Base-by-base conservation (phyloP, 148 eudicot genomes). In the Rhododendron simsii region DNA sequence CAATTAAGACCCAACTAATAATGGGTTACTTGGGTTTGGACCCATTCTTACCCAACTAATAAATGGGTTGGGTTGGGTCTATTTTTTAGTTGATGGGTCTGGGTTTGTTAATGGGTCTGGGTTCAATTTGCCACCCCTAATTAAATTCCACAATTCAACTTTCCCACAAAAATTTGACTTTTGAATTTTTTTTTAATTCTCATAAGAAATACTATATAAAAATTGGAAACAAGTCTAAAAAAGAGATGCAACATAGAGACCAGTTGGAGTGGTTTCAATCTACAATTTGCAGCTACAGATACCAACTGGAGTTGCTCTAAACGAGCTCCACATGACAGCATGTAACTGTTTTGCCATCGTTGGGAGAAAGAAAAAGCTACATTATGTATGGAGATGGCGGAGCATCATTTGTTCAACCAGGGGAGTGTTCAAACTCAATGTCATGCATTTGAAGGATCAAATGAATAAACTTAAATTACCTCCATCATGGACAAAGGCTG, bases 401-500 rank as follows among this genome's bases (percentile, higher is more conserved):
- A 67, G 74, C 35, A 67, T 67, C 15, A 26, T 67, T 67, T 11
- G 33, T 11, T 67, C 35, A 67, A 67, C 33, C 74, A 67, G 33
- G 26, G 2, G 71, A 21, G 15, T 11, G 14, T 26, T 67, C 33
- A 67, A 67, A 67, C 74, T 26, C 74, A 26, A 26, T 67, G 74
- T 67, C 33, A 67, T 67, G 73, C 33, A 65, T 65, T n/a, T 65
- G 30, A 53, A 26, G 78, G n/a, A 76, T 12, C 7, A 83, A 16
- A 37, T n/a, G 61, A 26, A 51, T 9, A 53, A 5, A 55, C 23
- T 41, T 14, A 51, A 44, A 18, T 63, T 87, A 87, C 89, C 89
- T 87, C 89, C 84, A 84, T 67, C 89, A 93, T 93, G 65, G 98
- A 95, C 90, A 94, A 87, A 2, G 98, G 99, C 85, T 94, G 99